These are phyloP conservation scores for Fusarium brachygibbosum DNA, from an alignment of 2,329 filamentous ascomycete species.

Conservation along the genomic window DNA sequence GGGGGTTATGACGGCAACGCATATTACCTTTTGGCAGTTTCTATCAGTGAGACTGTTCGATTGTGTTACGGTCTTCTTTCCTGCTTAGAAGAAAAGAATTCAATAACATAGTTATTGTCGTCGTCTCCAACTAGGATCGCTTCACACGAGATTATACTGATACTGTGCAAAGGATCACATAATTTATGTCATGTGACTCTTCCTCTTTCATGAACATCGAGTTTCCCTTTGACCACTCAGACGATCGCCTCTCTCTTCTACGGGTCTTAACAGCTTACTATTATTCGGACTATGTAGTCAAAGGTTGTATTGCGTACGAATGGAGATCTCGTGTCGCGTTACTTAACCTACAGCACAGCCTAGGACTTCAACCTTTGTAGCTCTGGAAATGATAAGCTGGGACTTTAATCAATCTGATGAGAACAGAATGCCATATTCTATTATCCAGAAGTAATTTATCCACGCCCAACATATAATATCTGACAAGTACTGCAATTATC, in stretches of 20 bases:
- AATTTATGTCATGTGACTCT: no score
- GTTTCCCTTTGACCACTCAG: no score
- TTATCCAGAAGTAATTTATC: accelerated
- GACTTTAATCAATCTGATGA: accelerated
- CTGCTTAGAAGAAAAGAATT: not conserved
- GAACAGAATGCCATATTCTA: accelerated
- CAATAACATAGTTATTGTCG: not conserved
- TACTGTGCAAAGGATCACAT: no score
- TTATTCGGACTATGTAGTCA: not conserved
- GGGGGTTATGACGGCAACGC: not conserved
- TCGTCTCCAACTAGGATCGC: not conserved
- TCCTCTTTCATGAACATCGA: no score
- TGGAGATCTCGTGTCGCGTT: not conserved
- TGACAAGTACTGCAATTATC: not conserved
- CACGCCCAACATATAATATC: no score
- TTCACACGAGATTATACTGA: no score
- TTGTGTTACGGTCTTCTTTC: accelerated
- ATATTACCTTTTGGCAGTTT: not conserved
- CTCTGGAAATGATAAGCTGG: no score
- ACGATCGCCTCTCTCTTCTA: no score
- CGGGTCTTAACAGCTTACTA: not conserved
- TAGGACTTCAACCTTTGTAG: not conserved
- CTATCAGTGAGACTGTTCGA: not conserved
- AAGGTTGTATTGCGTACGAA: not conserved
- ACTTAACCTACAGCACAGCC: not conserved